Evolutionary conservation across 23 red algal genomes (phyloP).

Genomic region (Gracilaria domingensis): DNA sequence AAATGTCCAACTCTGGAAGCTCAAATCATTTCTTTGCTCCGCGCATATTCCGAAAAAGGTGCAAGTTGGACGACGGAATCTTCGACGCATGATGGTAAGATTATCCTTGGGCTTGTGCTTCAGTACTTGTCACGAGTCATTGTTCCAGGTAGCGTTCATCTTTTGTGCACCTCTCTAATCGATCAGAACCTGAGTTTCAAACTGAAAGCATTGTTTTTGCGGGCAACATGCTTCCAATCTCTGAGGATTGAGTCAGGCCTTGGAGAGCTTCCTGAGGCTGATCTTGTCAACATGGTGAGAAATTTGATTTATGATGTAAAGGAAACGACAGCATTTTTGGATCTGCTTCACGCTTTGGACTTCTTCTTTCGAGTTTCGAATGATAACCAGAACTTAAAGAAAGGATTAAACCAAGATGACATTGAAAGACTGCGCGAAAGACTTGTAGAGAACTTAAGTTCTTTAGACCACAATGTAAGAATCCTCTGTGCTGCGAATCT

Average conservation of each 20-base stretch:
- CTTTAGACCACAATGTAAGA: neutral
- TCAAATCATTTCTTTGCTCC: neutral
- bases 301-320: conserved; percentile 19
- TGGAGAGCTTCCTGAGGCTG: neutral
- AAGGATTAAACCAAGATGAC: neutral
- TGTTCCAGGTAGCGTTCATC: neutral
- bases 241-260: neutral
- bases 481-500: conserved; percentile 6
- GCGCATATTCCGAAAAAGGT: neutral
- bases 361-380: conserved; percentile 8
- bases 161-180: neutral
- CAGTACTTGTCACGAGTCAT: conserved; percentile 27
- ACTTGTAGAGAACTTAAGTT: conserved; percentile 7
- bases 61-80: neutral
- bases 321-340: neutral
- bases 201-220: conserved; percentile 13
- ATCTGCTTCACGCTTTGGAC: conserved; percentile 14
- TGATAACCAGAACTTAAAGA: too few relatives aligned
- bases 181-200: neutral
- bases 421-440: neutral
- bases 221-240: neutral
- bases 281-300: neutral
- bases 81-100: neutral
- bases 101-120: neutral
- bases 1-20: conserved; percentile 10